A percentile compares a stretch with the other conserved stretches of the same genome.
These are phyloP conservation scores for Jaminaea rosea DNA, from an alignment of 1,284 basidiomycete species.

Conservation along the genomic window DNA sequence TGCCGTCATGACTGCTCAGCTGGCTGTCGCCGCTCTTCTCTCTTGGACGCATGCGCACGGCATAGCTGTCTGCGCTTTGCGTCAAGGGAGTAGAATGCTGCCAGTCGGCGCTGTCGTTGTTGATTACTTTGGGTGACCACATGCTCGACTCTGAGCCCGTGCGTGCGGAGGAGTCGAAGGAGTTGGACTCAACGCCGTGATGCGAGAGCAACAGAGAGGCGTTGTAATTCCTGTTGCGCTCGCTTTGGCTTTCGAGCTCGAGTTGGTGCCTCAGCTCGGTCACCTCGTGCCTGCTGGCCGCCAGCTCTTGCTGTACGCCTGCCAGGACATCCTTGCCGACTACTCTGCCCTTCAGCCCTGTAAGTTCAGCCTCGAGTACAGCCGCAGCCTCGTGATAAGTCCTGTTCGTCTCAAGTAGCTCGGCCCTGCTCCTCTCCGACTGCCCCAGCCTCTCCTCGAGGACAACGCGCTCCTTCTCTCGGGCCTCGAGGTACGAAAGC, in stretches of 20 bases:
- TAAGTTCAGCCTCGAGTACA: slow-evolving; percentile 25
- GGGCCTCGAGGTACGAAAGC: slow-evolving; percentile 13
- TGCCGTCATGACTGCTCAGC: no score
- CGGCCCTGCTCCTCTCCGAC: slow-evolving; percentile 16
- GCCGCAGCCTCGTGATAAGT: slow-evolving; percentile 18
- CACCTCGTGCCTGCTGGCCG: slow-evolving; percentile 12
- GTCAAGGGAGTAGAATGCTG: no score
- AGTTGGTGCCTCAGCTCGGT: slow-evolving; percentile 16
- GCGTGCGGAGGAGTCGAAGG: no score
- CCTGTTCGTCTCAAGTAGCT: slow-evolving; percentile 10
- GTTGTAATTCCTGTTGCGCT: no score
- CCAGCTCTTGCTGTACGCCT: slow-evolving; percentile 9
- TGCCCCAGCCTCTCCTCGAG: slow-evolving; percentile 10
- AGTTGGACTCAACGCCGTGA: no score
- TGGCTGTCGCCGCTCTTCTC: no score
- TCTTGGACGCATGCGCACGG: no score
- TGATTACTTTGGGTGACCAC: no score
- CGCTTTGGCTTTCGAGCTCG: not conserved
- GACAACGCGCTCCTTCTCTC: slow-evolving; percentile 13
- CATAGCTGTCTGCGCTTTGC: no score
- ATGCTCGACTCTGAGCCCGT: no score
- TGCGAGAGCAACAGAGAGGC: no score
- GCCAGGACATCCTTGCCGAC: slow-evolving; percentile 16
- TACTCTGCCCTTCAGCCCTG: slow-evolving; percentile 21
- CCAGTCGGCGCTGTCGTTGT: no score